Base-by-base conservation (phyloP, 345 rosid species). In the Anacardium occidentale region DNA sequence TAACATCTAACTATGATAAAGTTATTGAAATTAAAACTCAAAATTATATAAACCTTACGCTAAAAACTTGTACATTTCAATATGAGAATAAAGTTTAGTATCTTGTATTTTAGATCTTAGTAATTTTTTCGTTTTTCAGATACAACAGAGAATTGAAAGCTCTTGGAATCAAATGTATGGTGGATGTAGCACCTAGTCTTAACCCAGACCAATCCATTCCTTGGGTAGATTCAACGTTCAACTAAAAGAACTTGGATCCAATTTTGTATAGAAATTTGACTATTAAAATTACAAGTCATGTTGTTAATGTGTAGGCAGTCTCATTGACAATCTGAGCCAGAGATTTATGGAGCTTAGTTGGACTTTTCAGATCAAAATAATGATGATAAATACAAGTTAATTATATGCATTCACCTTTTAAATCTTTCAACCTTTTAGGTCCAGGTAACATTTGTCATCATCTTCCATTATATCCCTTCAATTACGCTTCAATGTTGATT, bases 391-490 rank as follows among this genome's bases (percentile, higher is more conserved):
- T n/a, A n/a, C n/a, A n/a, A n/a, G n/a, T n/a, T n/a, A n/a, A n/a
- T n/a, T n/a, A n/a, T 3, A 53, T n/a, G n/a, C n/a, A 37, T 62
- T 62, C 50, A 40, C 50, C 50, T 62, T n/a, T n/a, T n/a, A n/a
- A n/a, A n/a, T n/a, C n/a, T n/a, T n/a, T n/a, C n/a, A n/a, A n/a
- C 5, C 11, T 29, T 62, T 37, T 37, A 40, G 34, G 66, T 62
- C 50, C 25, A 62, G 66, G 66, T 10, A 62, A 62, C 50, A n/a
- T 48, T 20, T 20, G 57, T 53, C 57, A n/a, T n/a, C n/a, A n/a
- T n/a, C n/a, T n/a, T n/a, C n/a, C n/a, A n/a, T 10, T 47, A 10
- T 47, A n/a, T n/a, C n/a, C 12, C 51, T 47, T 47, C 17, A 47
- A 47, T 47, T 47, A 11, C 51, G 51, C 15, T 12, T 10, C 15